A percentile compares a stretch with the other conserved stretches of the same genome.
These are phyloP conservation scores for Fraxinus ornus DNA, from an alignment of 305 asterid genomes.

Conservation along the genomic window DNA sequence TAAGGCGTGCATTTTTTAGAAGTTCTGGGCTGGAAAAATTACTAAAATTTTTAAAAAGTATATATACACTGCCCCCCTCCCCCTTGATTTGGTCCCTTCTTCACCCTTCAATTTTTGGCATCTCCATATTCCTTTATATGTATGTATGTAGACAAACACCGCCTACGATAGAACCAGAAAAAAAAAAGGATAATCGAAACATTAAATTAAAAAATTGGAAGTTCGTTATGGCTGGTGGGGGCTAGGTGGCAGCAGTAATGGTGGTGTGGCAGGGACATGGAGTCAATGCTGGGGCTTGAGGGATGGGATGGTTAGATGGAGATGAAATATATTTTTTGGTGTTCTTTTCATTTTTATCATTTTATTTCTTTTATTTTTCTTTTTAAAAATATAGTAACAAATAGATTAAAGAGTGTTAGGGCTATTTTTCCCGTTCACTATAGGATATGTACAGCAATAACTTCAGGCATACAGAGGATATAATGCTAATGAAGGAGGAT, in stretches of 20 bases:
- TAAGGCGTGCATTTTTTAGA: not conserved
- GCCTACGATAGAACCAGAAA: not conserved
- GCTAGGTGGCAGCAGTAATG: not conserved
- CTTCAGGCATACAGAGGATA: slow-evolving; percentile 10
- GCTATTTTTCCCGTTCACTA: not conserved
- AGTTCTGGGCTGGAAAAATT: not conserved
- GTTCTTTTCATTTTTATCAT: not conserved
- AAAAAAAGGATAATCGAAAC: not conserved
- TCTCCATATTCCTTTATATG: not conserved
- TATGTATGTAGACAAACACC: not conserved
- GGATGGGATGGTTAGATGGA: not conserved
- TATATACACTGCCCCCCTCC: not conserved
- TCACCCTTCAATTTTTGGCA: not conserved
- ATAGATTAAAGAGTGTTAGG: not conserved
- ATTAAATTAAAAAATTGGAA: not conserved
- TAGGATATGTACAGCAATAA: not conserved
- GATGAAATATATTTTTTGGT: not conserved
- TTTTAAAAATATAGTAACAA: not conserved
- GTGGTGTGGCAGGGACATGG: not conserved
- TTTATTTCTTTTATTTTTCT: not conserved
- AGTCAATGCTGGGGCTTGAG: not conserved
- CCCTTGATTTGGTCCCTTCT: not conserved
- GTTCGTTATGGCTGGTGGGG: not conserved
- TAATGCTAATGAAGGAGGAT: slow-evolving; percentile 13
- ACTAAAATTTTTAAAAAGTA: not conserved